phyloP scores from a whole-genome alignment of 2,329 filamentous ascomycete species.

The Paracoccidioides lutzii region DNA sequence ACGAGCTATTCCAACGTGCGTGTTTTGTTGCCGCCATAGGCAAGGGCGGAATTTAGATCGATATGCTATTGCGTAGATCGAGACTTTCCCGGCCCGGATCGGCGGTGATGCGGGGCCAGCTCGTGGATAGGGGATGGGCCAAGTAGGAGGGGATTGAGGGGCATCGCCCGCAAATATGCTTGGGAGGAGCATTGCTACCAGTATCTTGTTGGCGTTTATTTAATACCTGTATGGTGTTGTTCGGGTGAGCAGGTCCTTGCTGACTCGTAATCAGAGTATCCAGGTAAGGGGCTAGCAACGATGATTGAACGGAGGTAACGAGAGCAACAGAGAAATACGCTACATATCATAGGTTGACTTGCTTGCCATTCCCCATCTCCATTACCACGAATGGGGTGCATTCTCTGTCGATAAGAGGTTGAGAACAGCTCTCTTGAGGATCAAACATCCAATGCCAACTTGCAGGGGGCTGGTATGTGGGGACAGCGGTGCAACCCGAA shows the following conservation, averaged over 20 bases:
- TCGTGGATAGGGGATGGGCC: constrained; percentile 56
- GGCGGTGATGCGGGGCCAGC: constrained; percentile 49
- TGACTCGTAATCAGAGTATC: too few relatives aligned
- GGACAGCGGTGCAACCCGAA: too few relatives aligned
- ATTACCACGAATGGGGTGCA: not conserved
- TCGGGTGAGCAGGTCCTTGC: not conserved
- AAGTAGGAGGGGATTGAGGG: constrained; percentile 49
- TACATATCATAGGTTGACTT: not conserved
- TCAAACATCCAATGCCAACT: not conserved
- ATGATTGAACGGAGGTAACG: too few relatives aligned
- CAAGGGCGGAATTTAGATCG: constrained; percentile 55
- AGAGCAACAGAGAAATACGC: too few relatives aligned
- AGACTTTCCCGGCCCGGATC: constrained; percentile 46
- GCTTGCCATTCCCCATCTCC: not conserved
- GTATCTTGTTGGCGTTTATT: not conserved
- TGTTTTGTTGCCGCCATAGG: constrained; percentile 57
- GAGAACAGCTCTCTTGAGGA: not conserved
- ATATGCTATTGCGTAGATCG: constrained; percentile 58
- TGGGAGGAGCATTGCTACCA: constrained; percentile 32
- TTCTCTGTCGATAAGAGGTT: not conserved
- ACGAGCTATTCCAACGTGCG: constrained; percentile 58
- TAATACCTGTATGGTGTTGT: not conserved
- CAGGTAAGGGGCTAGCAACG: too few relatives aligned
- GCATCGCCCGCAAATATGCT: constrained; percentile 50
- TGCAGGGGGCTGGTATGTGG: too few relatives aligned